Evolutionary conservation across 164 flowering plant species (phyloP), one percentile per base, ranked within the genome.

Genomic region (Magnolia officinalis): DNA sequence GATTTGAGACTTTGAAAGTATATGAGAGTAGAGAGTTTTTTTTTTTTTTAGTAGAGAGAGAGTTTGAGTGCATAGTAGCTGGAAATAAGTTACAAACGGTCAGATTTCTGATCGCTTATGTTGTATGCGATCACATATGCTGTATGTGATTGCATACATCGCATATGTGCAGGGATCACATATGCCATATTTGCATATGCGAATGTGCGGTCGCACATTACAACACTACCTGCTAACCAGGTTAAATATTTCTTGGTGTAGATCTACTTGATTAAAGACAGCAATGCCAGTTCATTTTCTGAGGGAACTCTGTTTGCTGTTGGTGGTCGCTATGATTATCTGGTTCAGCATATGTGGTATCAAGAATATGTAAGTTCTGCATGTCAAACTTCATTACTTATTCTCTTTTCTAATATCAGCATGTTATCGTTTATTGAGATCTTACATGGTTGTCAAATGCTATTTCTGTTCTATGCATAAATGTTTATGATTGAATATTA

Each of bases 291-390:
- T 50, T 81, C 91, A 70, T 81, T 82, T 72, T 77, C 19, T 72
- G 95, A 91, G 73, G 90, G 90, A 59, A 76, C 81, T 55, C 78
- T 96, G 88, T 92, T 96, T 76, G 97, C 97, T 73, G 79, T 89
- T 80, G 99, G 99, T 74, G 98, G 99, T 31, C 93, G 96, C 73
- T 94, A 96, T 86, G 97, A 96, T 76, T 84, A 89, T 80, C 75
- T 96, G 83, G 86, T 96, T 77, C 92, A 85, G 74, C 90, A 86
- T 73, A 72, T 85, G 86, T 86, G 94, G 88, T 86, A 83, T 73
- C 87, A 70, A 52, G 90, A 89, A 80, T 81, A 83, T 83, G 95
- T 91, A 88, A 37, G 90, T 82, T 72, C 73, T 55, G 66, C 70
- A 49, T 76, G 73, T 74, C 13, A 52, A 72, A 10, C 51, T 79